phyloP scores from a whole-genome alignment of 1,284 basidiomycete species.

The Inonotus hispidus region DNA sequence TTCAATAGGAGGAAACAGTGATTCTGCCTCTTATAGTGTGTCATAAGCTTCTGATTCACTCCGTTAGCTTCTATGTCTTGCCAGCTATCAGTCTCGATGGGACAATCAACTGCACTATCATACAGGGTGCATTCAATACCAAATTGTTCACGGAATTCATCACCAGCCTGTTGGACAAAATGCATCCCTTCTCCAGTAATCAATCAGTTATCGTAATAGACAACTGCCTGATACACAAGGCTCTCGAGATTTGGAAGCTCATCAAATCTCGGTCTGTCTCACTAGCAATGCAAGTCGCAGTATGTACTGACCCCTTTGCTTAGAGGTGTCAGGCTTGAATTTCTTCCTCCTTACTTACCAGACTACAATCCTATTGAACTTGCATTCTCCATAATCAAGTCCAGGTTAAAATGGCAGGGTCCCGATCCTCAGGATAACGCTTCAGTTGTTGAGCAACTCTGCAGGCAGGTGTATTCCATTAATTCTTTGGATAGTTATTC shows the following conservation, averaged over 20 bases:
- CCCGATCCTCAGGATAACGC: neutral
- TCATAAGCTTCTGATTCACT: too few species aligned
- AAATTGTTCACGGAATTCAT: neutral
- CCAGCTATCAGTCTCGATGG: neutral
- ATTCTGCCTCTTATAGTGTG: too few species aligned
- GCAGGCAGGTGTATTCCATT: neutral
- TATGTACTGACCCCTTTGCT: neutral
- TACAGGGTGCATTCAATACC: neutral
- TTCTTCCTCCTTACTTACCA: slow-evolving; percentile 21
- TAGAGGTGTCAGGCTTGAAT: slow-evolving; percentile 18
- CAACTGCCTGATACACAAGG: slow-evolving; percentile 1
- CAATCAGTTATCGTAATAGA: neutral
- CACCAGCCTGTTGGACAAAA: neutral
- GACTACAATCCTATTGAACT: slow-evolving; percentile 23
- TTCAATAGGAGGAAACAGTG: too few species aligned
- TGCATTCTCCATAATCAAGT: slow-evolving; percentile 10
- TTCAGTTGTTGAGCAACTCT: neutral
- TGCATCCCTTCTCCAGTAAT: neutral
- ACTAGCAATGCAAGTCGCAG: too few species aligned
- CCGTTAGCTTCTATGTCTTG: too few species aligned
- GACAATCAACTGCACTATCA: neutral
- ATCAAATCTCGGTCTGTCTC: neutral
- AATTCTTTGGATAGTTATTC: neutral
- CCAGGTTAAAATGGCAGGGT: neutral
- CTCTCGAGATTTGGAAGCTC: neutral